These are phyloP conservation scores for Colletotrichum chlorophyti DNA, from an alignment of 2,329 filamentous ascomycete species.

Conservation along the genomic window DNA sequence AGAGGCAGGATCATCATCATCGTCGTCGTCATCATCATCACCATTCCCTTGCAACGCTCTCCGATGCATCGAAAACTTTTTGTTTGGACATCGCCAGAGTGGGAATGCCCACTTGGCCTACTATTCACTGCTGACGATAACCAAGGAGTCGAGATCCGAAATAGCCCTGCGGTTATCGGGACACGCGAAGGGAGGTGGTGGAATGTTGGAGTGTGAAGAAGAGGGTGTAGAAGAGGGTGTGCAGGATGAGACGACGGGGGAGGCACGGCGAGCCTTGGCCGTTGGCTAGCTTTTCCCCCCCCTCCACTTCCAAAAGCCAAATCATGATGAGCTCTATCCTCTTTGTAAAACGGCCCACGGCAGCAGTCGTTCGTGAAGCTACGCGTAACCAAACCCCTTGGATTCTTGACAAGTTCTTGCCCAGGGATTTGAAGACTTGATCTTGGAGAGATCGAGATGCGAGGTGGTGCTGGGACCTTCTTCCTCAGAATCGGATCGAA, in stretches of 20 bases:
- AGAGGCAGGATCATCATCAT: no score
- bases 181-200: constrained; percentile 4
- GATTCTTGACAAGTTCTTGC: not conserved
- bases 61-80: not conserved
- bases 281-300: no score
- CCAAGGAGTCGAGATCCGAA: no score
- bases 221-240: constrained; percentile 13
- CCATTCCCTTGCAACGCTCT: not conserved
- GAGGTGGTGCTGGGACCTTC: not conserved
- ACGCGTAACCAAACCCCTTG: not conserved
- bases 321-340: no score
- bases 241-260: constrained; percentile 7
- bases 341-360: not conserved
- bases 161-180: no score
- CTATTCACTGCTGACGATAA: no score
- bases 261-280: no score
- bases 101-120: not conserved
- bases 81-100: not conserved
- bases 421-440: no score
- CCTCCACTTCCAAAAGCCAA: no score
- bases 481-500: no score
- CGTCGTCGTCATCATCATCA: not conserved
- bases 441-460: constrained; percentile 21
- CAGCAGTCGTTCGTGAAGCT: not conserved
- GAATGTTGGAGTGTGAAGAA: not conserved